Evolutionary conservation across 1,139 yeast genomes (phyloP).

Genomic region (Maudiozyma humilis): DNA sequence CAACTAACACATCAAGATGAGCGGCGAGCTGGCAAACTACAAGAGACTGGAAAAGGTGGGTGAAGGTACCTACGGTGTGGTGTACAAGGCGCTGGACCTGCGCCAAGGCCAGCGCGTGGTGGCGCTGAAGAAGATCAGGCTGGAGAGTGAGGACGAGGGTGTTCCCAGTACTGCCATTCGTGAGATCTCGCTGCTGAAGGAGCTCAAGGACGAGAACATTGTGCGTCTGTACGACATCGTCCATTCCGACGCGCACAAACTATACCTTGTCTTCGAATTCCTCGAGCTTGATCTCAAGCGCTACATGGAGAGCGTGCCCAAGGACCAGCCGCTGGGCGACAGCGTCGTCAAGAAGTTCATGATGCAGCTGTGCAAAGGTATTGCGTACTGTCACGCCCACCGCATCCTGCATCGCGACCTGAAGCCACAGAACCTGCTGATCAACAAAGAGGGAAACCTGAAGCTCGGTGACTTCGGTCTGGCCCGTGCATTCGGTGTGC

Average conservation of each 20-base stretch:
- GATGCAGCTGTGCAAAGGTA: conserved; percentile 88
- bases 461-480: conserved; percentile 95
- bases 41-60: conserved; percentile 95
- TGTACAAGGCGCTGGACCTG: conserved; percentile 87
- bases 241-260: conserved; percentile 91
- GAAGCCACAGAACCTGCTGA: conserved; percentile 90
- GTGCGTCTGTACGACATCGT: conserved; percentile 89
- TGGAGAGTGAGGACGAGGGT: conserved; percentile 97
- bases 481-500: conserved; percentile 96
- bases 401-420: conserved; percentile 91
- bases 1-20: conserved; percentile 23
- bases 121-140: conserved; percentile 86
- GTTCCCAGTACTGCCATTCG: conserved; percentile 97
- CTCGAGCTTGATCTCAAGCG: conserved; percentile 89
- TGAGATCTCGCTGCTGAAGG: conserved; percentile 88
- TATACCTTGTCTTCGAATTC: conserved; percentile 88
- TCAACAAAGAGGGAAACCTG: conserved; percentile 89
- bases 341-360: conserved; percentile 88
- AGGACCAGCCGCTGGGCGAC: conserved; percentile 81
- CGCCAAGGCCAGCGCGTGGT: conserved; percentile 85
- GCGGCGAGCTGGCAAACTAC: conserved; percentile 85
- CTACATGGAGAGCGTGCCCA: conserved; percentile 94
- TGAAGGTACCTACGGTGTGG: conserved; percentile 98
- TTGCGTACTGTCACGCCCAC: conserved; percentile 91
- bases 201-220: conserved; percentile 85